Evolutionary conservation across 106 monocot species (phyloP).

Genomic region (Allium fistulosum): DNA sequence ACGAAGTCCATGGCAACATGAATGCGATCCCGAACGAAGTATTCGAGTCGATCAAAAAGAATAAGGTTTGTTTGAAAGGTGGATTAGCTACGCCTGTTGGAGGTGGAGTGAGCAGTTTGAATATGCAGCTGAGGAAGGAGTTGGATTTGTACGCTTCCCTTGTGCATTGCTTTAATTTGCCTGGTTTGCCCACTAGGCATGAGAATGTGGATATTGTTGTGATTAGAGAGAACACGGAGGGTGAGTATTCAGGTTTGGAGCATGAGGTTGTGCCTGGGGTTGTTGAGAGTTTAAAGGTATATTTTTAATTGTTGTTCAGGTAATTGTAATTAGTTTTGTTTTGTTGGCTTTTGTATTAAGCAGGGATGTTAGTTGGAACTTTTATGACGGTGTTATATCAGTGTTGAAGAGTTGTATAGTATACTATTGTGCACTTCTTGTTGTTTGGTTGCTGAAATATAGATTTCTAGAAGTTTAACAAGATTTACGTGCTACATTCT

Average conservation of each 20-base stretch:
- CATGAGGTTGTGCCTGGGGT: conserved; percentile 25
- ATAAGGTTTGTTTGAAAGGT: conserved; percentile 16
- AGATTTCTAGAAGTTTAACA: too few species aligned
- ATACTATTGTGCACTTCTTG: not conserved
- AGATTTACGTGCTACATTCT: too few species aligned
- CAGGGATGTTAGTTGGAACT: not conserved
- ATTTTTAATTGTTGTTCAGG: not conserved
- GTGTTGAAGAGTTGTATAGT: not conserved
- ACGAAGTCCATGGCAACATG: conserved; percentile 18
- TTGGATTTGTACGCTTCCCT: conserved; percentile 15
- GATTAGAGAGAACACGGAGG: conserved; percentile 23
- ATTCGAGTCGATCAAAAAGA: conserved; percentile 12
- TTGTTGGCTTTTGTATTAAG: not conserved
- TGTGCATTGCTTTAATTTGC: conserved; percentile 15
- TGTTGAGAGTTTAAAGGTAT: conserved; percentile 23
- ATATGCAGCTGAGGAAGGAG: conserved; percentile 17
- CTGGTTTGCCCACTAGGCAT: conserved; percentile 13
- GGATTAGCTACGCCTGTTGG: conserved; percentile 12
- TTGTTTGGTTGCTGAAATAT: not conserved
- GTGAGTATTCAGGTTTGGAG: conserved; percentile 20
- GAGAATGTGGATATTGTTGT: conserved; percentile 21
- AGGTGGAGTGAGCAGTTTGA: conserved; percentile 12
- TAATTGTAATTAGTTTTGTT: not conserved
- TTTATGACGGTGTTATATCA: not conserved
- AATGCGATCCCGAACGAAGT: conserved; percentile 6